Evolutionary conservation across 495 filamentous ascomycete genomes (phyloP), one percentile per base, ranked within the genome.

Genomic region (Tetracladium marchalianum): DNA sequence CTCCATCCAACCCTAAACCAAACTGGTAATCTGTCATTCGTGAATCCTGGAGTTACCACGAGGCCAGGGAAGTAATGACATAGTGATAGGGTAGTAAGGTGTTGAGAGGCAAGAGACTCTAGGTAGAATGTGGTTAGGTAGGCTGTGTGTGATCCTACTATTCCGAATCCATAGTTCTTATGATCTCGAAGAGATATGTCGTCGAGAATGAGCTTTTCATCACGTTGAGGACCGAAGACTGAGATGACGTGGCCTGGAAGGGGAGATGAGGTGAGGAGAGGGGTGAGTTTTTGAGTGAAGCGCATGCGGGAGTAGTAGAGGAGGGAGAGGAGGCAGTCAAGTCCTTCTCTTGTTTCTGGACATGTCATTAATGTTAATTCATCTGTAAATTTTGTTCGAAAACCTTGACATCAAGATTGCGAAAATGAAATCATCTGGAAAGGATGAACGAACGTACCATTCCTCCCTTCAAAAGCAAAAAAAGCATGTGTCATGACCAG

Each of bases 21-120:
- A 1, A 9, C 10, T 2, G 44, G 48, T 8, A 43, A 11, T 27
- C 6, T 19, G 8, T 33, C 34, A 8, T 39, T 12, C 9, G 35
- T 37, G 38, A 50, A 45, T 5, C 19, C 22, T 11, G 41, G 41
- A 12, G 62, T 66, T 0, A 48, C 34, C 2, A 67, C 64, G 2
- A 66, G 32, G 1, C 66, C 64, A 4, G 65, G 67, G 47, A 55
- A 68, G 16, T 47, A 47, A 45, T 70, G 65, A 8, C 61, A 58
- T 1, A 67, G 49, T 0, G 37, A 24, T 0, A 58, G 57, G 19
- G 62, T 39, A 0, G 19, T 36, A 19, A 39, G 15, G 18, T 53
- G 22, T 31, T 44, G 8, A 0, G 17, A 11, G 0, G 64, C 61
- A 0, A 68, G 33, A 12, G 50, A 33, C 31, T 66, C 63, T 15